Evolutionary conservation across 2,329 filamentous ascomycete genomes (phyloP), one percentile per base, ranked within the genome.

Genomic region (Cryphonectria carpinicola): DNA sequence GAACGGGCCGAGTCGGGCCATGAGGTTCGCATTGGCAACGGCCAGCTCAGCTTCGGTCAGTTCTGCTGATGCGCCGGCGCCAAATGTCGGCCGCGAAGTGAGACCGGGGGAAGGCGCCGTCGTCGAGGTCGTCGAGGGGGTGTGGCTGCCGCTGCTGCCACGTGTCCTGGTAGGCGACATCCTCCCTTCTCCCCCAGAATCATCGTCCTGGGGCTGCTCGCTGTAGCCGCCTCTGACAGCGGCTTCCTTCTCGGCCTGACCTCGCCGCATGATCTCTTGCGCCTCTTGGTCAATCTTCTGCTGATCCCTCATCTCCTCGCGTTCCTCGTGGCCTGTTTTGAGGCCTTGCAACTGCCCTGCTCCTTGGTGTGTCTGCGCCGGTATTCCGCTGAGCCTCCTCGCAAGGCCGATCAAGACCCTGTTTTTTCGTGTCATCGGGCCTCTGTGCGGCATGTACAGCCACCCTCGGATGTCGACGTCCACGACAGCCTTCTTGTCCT

Each of bases 381-480:
- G 92, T 49, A 99, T 90, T 0, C 96, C 96, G 75, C 94, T 97
- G 58, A 99, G 83, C 76, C 96, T 92, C 67, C 95, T 88, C 19
- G 95, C 95, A 35, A 98, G 85, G 0, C 95, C 93, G 68, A 99
- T 89, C 76, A 98, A 85, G 72, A 98, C 85, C 52, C 96, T 88
- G 77, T 98, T 97, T 77, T 94, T 94, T 75, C 95, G 88, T 37
- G 89, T 95, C 87, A 98, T 90, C 4, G 93, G 94, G 0, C 94
- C 94, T 74, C 87, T 87, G 76, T 95, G 93, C 25, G 95, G 95
- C 54, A 90, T 89, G 80, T 97, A 99, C 66, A 98, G 88, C 96
- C 97, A 99, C 19, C 96, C 96, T 75, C 95, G 88, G 35, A 99
- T 93, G 79, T 99, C 95, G 7, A 98, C 93, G 78, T 98, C 95